These are phyloP conservation scores for Monocercomonoides exilis DNA, from an alignment of 78 protist species.

Conservation along the genomic window DNA sequence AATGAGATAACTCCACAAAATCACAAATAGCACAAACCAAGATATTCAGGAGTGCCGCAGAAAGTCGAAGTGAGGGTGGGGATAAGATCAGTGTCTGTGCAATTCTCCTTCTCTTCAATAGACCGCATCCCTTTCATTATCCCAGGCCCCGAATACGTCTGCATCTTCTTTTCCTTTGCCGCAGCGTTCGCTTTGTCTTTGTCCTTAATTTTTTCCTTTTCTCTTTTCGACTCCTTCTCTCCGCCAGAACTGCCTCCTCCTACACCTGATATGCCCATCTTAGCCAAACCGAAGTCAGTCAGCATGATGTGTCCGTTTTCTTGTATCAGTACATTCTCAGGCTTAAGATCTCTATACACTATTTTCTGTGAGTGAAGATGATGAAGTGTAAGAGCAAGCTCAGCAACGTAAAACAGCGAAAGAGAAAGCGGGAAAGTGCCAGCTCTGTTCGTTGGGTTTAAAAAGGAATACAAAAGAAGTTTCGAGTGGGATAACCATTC, in stretches of 20 bases:
- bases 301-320: background rate
- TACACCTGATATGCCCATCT: background rate
- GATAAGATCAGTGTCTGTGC: background rate
- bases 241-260: too few species aligned
- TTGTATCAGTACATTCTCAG: background rate
- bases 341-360: background rate
- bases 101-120: too few species aligned
- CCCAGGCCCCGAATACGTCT: too few species aligned
- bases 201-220: too few species aligned
- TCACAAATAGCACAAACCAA: background rate
- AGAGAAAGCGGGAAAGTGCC: background rate
- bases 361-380: conserved; percentile 4
- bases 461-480: background rate
- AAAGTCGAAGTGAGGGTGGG: background rate
- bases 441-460: background rate
- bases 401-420: background rate
- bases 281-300: conserved; percentile 11
- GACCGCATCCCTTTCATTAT: too few species aligned
- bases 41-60: conserved; percentile 16
- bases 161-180: too few species aligned
- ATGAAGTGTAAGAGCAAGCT: background rate
- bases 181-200: too few species aligned
- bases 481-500: too few species aligned
- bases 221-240: too few species aligned
- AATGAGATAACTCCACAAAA: too few species aligned